Base-by-base conservation (phyloP, 2,329 filamentous ascomycete genomes). In the Fonsecaea pugnacius region DNA sequence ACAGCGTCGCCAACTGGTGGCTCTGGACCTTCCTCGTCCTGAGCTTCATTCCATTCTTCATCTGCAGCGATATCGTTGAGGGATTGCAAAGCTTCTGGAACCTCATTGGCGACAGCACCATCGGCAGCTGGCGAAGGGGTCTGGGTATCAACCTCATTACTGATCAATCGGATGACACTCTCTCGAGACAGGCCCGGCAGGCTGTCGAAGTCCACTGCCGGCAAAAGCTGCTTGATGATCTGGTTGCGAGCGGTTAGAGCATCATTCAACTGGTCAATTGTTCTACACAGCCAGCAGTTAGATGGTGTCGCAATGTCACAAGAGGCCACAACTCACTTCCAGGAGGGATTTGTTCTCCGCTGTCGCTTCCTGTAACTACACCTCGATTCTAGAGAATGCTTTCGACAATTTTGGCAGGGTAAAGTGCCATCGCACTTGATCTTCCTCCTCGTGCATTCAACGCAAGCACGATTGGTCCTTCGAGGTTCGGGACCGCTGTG, bases 391-490 rank as follows among this genome's bases (percentile, higher is more conserved):
- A 62, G 27, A 35, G 30, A 38, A 52, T 57, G 48, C 18, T 46
- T 36, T 12, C 35, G 52, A 36, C 60, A 62, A 18, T 62, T 56
- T n/a, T 57, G 32, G 53, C 60, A 62, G n/a, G 60, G 60, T 7
- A 57, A 27, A 36, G 32, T 24, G 18, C 60, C 60, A 33, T 57
- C 52, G 36, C 60, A 62, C 2, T 53, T 40, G 5, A 62, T 62
- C 32, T 62, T 62, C n/a, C 60, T 53, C 8, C 53, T 46, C 30
- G 40, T 62, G 40, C 60, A 62, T 51, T 62, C 60, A 8, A 48
- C 30, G 32, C 60, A 62, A n/a, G 58, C 33, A n/a, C 58, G 48
- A 50, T 60, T 60, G 43, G 52, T n/a, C 51, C 48, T 60, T 46
- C 58, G 43, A 24, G 43, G 43, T 24, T 48, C 43, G 8, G 18